phyloP scores from a whole-genome alignment of 805 yeast species.

The Torulaspora microellipsoides region DNA sequence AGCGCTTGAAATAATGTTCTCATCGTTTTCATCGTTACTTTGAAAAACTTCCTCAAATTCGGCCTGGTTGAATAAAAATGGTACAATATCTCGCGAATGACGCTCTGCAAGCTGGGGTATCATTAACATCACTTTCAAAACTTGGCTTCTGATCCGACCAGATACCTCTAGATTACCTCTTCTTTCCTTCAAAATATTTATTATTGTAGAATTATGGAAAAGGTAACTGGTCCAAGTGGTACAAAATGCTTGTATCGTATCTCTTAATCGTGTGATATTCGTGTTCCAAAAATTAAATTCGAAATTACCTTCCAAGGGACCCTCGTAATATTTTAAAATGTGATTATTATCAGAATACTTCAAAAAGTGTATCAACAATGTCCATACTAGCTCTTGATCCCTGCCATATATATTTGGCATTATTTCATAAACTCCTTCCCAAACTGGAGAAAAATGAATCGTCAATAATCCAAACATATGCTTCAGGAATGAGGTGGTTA shows the following conservation, averaged over 20 bases:
- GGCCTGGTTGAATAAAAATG: slow-evolving; percentile 45
- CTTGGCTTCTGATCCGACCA: slow-evolving; percentile 49
- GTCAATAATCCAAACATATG: slow-evolving; percentile 67
- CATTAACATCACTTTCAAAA: slow-evolving; percentile 46
- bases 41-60: slow-evolving; percentile 21
- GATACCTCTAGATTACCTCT: slow-evolving; percentile 40
- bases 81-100: slow-evolving; percentile 52
- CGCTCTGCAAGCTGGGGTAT: slow-evolving; percentile 70
- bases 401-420: slow-evolving; percentile 45
- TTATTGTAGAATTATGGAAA: slow-evolving; percentile 35
- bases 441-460: slow-evolving; percentile 75
- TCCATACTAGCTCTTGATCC: slow-evolving; percentile 51
- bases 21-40: slow-evolving; percentile 15
- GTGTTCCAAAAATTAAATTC: slow-evolving; percentile 38
- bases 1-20: slow-evolving; percentile 11
- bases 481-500: slow-evolving; percentile 37
- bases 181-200: slow-evolving; percentile 34
- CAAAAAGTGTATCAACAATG: slow-evolving; percentile 39
- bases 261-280: slow-evolving; percentile 42
- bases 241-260: slow-evolving; percentile 35
- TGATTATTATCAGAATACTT: slow-evolving; percentile 19
- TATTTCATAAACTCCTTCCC: slow-evolving; percentile 70
- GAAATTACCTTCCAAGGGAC: slow-evolving; percentile 8
- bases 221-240: slow-evolving; percentile 34
- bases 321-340: slow-evolving; percentile 20